Base-by-base conservation (phyloP, 352 stramenopile genomes). In the Pythium pyrilobum region DNA sequence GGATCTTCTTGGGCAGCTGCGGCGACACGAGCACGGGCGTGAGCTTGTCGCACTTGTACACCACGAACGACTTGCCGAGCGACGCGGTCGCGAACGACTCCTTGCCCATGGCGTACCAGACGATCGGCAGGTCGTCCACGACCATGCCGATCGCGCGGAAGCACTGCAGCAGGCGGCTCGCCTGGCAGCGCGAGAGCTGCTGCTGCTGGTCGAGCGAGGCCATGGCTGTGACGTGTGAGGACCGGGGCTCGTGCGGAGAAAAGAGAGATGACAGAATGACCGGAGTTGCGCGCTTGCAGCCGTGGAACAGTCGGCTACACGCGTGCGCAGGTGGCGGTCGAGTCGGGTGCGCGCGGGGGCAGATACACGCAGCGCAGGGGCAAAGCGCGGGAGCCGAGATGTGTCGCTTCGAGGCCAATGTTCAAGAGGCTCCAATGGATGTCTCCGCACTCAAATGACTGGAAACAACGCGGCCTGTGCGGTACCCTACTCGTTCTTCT, bases 131-230 rank as follows among this genome's bases (percentile, higher is more conserved):
- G 34, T 92, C 87, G 50, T 92, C 86, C 13, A 81, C 81, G 38
- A 97, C 83, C 21, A 96, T 63, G 31, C 90, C 90, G 39, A 97
- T 87, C 23, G 90, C 85, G n/a, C 89, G 85, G 69, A 95, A 97
- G 31, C 85, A 77, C 56, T 96, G 81, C 51, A 96, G 71, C 45
- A 95, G 51, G 48, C 78, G 75, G 56, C 80, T 91, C 54, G 77
- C 77, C 60, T 87, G 77, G 44, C 73, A 70, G 21, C 74, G 76
- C 21, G 72, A 74, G 36, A 84, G 66, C 51, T 65, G 50, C 39
- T 52, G 74, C 42, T 44, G 33, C 50, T 6, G 23, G 13, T 23
- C 16, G 4, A 36, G 18, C 15, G 52, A 38, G 16, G 24, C 41
- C 41, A 43, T 57, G 18, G 33, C 66, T 75, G 74, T 33, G 32